Evolutionary conservation across 1,284 basidiomycete genomes (phyloP).

Genomic region (Pseudomicrostroma phylloplanum): DNA sequence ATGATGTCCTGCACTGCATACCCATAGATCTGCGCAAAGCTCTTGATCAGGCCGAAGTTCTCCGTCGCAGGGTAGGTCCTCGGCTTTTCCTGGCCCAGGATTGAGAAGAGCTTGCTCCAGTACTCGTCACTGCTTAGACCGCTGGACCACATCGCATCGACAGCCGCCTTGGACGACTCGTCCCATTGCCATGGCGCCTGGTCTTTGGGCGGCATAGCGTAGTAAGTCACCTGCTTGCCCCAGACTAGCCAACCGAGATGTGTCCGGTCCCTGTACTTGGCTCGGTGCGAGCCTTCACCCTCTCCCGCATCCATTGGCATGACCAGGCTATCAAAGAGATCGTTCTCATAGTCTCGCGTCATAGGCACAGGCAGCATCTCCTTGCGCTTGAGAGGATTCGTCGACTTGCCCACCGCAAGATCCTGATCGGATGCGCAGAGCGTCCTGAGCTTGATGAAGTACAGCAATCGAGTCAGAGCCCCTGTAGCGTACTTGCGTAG

Average conservation of each 20-base stretch:
- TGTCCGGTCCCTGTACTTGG: conserved; percentile 69
- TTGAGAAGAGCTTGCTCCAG: conserved; percentile 55
- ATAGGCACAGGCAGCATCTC: conserved; percentile 34
- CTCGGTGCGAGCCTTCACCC: conserved; percentile 3
- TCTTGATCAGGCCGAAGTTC: conserved; percentile 55
- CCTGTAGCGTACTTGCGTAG: conserved; percentile 71
- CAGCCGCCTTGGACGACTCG: conserved; percentile 58
- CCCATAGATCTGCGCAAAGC: conserved; percentile 58
- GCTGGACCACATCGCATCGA: conserved; percentile 60
- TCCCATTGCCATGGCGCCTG: conserved; percentile 65
- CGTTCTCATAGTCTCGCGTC: conserved; percentile 56
- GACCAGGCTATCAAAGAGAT: conserved; percentile 56
- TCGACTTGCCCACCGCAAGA: conserved; percentile 73
- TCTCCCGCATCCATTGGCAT: conserved; percentile 45
- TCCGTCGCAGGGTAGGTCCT: conserved; percentile 44
- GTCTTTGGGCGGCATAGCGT: conserved; percentile 57
- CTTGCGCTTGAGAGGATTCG: conserved; percentile 63
- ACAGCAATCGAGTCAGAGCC: conserved; percentile 67
- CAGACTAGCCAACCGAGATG: conserved; percentile 80
- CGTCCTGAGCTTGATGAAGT: conserved; percentile 76
- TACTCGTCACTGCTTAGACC: conserved; percentile 58
- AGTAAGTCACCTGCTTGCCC: conserved; percentile 67
- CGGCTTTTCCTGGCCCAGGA: conserved; percentile 45
- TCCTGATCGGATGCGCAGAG: conserved; percentile 64
- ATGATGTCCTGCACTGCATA: conserved; percentile 58